phyloP scores from a whole-genome alignment of 306 rosid genomes.

The Casuarina cunninghamiana region DNA sequence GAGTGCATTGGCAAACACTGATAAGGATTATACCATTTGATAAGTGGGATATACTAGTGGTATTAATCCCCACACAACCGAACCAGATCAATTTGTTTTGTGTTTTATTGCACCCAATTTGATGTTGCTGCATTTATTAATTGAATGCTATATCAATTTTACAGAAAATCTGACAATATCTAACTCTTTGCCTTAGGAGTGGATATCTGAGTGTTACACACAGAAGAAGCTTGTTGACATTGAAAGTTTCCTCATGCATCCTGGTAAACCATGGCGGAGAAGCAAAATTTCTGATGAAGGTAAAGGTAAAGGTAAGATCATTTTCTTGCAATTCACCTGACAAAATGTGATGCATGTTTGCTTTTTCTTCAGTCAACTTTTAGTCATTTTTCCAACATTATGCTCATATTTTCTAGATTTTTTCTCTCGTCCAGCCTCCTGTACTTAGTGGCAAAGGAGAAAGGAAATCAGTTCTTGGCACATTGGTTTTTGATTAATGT shows the following conservation, averaged over 20 bases:
- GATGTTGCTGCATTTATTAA: constrained; percentile 18
- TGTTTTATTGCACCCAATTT: background rate
- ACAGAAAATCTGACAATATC: constrained; percentile 5
- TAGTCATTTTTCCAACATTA: background rate
- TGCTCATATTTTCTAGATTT: background rate
- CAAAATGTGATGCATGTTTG: background rate
- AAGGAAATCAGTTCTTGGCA: background rate
- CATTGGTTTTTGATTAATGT: background rate
- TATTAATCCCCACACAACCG: background rate
- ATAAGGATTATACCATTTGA: background rate
- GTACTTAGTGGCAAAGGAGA: background rate
- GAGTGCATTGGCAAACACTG: background rate
- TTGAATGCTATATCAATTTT: constrained; percentile 7
- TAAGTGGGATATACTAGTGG: background rate
- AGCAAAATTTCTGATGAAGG: constrained; percentile 41
- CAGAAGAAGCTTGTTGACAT: constrained; percentile 81
- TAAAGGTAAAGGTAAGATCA: constrained; percentile 49
- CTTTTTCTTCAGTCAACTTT: background rate
- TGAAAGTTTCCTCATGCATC: constrained; percentile 74
- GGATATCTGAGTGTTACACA: constrained; percentile 75
- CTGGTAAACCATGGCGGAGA: constrained; percentile 92
- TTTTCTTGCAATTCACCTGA: background rate
- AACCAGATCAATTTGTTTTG: background rate
- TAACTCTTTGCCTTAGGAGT: constrained; percentile 53
- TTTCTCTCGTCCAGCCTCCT: background rate